phyloP scores from a whole-genome alignment of 257 asterid genomes.

The Hygrophila difformis region DNA sequence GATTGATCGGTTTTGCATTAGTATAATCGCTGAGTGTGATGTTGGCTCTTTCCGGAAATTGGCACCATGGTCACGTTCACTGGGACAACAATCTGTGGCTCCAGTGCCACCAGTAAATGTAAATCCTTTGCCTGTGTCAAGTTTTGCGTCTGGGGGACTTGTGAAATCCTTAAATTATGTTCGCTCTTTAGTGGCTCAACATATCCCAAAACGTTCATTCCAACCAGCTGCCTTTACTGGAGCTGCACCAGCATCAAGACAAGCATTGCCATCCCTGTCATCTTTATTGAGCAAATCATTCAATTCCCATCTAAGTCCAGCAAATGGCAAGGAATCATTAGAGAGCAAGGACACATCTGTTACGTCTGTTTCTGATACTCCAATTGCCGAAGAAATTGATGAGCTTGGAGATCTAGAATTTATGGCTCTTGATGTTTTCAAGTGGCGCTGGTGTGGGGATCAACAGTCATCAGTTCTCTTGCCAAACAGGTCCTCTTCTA shows the following conservation, averaged over 20 bases:
- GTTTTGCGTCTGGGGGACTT: conserved; percentile 82
- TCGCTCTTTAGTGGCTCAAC: conserved; percentile 87
- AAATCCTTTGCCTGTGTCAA: conserved; percentile 78
- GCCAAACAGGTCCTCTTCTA: conserved; percentile 62
- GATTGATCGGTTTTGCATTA: conserved; percentile 84
- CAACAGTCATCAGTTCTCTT: conserved; percentile 62
- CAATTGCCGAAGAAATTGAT: conserved; percentile 77
- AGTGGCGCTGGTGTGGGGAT: conserved; percentile 97
- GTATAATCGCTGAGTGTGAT: conserved; percentile 88
- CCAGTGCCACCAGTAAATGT: conserved; percentile 43
- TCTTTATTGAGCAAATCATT: conserved; percentile 89
- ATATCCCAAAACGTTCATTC: conserved; percentile 88
- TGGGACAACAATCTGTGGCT: conserved; percentile 49
- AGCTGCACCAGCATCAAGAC: conserved; percentile 80
- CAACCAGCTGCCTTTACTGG: conserved; percentile 98
- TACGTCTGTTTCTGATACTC: conserved; percentile 58
- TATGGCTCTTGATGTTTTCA: conserved; percentile 73
- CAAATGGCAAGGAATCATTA: conserved; percentile 64
- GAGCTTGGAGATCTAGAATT: conserved; percentile 66
- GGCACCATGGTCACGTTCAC: conserved; percentile 66
- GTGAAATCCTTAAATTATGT: conserved; percentile 90
- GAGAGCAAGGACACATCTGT: conserved; percentile 78
- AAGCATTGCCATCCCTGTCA: conserved; percentile 79
- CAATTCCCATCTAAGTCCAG: conserved; percentile 81
- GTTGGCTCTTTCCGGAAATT: conserved; percentile 58